Evolutionary conservation across 495 filamentous ascomycete genomes (phyloP).

Genomic region (Darksidea phi): DNA sequence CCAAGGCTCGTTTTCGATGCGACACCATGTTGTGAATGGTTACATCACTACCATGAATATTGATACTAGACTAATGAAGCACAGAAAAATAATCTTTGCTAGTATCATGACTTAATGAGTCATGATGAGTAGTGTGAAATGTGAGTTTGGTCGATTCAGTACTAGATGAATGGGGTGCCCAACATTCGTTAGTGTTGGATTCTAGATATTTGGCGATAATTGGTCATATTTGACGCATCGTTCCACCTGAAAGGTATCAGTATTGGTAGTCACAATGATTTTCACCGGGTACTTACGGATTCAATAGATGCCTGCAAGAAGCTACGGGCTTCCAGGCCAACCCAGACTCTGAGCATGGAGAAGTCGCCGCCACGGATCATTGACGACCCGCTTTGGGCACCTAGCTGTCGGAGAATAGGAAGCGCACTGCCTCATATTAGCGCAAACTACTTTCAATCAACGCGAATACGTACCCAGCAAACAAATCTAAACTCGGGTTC

Average conservation of each 20-base stretch:
- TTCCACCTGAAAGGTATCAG: slow-evolving; percentile 40
- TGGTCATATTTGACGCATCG: slow-evolving; percentile 49
- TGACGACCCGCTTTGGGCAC: slow-evolving; percentile 69
- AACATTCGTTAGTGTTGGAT: too few species aligned
- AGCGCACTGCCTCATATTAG: slow-evolving; percentile 60
- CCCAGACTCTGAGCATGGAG: slow-evolving; percentile 93
- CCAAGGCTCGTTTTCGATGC: too few species aligned
- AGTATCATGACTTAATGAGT: too few species aligned
- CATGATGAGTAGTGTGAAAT: too few species aligned
- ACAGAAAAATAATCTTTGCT: too few species aligned
- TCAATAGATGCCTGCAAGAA: slow-evolving; percentile 86
- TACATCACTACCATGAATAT: too few species aligned
- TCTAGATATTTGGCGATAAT: slow-evolving; percentile 46
- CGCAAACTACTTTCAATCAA: not conserved
- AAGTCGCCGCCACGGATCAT: slow-evolving; percentile 64
- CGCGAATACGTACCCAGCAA: slow-evolving; percentile 62
- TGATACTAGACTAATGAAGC: too few species aligned
- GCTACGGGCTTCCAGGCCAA: slow-evolving; percentile 82
- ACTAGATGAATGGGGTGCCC: too few species aligned
- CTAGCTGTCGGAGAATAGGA: slow-evolving; percentile 86
- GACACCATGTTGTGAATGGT: too few species aligned
- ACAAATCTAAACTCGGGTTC: slow-evolving; percentile 82
- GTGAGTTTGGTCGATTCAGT: too few species aligned
- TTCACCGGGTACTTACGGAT: slow-evolving; percentile 58
- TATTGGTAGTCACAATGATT: not conserved